These are phyloP conservation scores for Alternaria atra DNA, from an alignment of 2,329 filamentous ascomycete species.

Conservation along the genomic window DNA sequence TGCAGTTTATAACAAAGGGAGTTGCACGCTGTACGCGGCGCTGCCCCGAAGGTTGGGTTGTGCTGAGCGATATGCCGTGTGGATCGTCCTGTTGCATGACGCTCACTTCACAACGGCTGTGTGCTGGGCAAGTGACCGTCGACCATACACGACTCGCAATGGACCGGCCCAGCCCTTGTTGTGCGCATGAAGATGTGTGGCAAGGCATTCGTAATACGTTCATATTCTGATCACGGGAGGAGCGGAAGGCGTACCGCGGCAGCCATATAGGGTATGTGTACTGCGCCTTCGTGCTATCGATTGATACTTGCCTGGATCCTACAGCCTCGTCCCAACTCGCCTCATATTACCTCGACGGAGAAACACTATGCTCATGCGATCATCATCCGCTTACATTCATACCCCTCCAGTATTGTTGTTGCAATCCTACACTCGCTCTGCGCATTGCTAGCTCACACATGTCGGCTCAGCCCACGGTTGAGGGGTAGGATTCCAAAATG, in stretches of 20 bases:
- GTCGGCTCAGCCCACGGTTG: conserved; percentile 12
- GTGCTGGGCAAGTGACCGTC: background rate
- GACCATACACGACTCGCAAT: background rate
- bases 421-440: background rate
- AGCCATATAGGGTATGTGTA: conserved; percentile 6
- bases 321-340: conserved; percentile 3
- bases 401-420: conserved; percentile 5
- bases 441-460: conserved; percentile 11
- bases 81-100: conserved; percentile 8
- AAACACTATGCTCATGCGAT: conserved; percentile 18
- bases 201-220: conserved; percentile 7
- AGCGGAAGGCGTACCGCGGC: conserved; percentile 8
- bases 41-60: background rate
- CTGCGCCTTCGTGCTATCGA: conserved; percentile 11
- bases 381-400: background rate
- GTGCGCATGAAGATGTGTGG: conserved; percentile 8
- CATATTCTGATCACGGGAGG: conserved; percentile 7
- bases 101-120: conserved; percentile 1
- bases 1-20: background rate
- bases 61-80: background rate
- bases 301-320: conserved; percentile 8
- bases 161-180: conserved; percentile 8
- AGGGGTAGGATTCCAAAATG: conserved; percentile 25
- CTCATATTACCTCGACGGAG: background rate
- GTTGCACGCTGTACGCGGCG: background rate